Percentiles rank a stretch among this genome's conserved stretches.
Conservation (phyloP, 768 basidiomycete species). For the Pleurotus ostreatus region DNA sequence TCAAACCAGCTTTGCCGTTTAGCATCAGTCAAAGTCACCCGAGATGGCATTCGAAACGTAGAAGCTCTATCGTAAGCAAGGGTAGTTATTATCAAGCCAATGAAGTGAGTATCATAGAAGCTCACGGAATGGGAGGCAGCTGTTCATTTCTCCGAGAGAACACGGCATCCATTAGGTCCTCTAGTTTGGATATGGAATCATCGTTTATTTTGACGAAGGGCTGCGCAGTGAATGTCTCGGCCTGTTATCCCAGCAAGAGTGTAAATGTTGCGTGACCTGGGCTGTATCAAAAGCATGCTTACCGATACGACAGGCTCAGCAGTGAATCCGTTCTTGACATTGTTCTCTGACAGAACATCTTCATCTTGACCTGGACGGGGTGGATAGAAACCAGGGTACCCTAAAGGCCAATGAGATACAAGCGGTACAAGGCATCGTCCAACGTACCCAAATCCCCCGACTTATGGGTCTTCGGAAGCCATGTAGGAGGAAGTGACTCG, state of each 20-base stretch:
- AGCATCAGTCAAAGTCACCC: conserved; percentile 76
- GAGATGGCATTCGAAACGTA: conserved; percentile 75
- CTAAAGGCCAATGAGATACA: conserved; percentile 28
- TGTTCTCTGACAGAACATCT: conserved; percentile 60
- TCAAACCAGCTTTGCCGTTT: conserved; percentile 82
- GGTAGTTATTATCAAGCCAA: not conserved
- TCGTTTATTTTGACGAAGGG: conserved; percentile 48
- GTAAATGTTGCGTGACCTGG: not conserved
- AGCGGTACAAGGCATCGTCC: not conserved
- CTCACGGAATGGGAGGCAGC: conserved; percentile 62
- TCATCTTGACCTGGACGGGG: conserved; percentile 74
- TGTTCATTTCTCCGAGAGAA: conserved; percentile 59
- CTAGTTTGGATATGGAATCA: conserved; percentile 54
- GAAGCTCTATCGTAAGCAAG: conserved; percentile 38
- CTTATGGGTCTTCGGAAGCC: conserved; percentile 66
- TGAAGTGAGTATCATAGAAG: conserved; percentile 9
- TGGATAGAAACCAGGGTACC: conserved; percentile 74
- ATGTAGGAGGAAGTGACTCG: conserved; percentile 64
- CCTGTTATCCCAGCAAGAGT: conserved; percentile 28
- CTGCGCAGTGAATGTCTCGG: conserved; percentile 61
- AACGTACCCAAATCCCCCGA: conserved; percentile 66
- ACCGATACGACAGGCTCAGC: conserved; percentile 56
- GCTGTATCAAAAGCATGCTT: conserved; percentile 15
- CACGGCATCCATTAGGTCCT: conserved; percentile 75
- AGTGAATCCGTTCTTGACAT: conserved; percentile 63